Evolutionary conservation across 2,329 filamentous ascomycete species (phyloP).

Genomic region (Ophiostoma sp.): DNA sequence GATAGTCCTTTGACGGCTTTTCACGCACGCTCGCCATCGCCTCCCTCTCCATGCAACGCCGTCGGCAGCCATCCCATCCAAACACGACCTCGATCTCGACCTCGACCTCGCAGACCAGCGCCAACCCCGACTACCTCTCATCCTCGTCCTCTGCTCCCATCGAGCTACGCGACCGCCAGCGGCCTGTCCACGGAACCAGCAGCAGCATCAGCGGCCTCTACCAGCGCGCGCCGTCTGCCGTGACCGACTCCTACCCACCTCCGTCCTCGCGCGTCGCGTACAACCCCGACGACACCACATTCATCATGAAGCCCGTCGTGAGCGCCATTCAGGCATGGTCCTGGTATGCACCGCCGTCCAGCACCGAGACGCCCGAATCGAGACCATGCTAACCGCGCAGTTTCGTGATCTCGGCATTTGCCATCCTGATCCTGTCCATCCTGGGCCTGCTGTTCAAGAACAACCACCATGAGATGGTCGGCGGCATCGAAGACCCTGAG

Average conservation of each 20-base stretch:
- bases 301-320: slow-evolving; percentile 88
- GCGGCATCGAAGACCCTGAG: slow-evolving; percentile 63
- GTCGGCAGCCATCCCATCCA: slow-evolving; percentile 23
- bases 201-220: slow-evolving; percentile 26
- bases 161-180: slow-evolving; percentile 25
- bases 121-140: background rate
- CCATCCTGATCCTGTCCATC: slow-evolving; percentile 59
- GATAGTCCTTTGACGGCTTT: background rate
- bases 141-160: slow-evolving; percentile 16
- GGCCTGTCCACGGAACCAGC: slow-evolving; percentile 24
- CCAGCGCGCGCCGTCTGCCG: slow-evolving; percentile 16
- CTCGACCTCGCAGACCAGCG: background rate
- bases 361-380: background rate
- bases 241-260: slow-evolving; percentile 7
- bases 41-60: slow-evolving; percentile 25
- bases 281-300: slow-evolving; percentile 19
- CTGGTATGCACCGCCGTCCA: slow-evolving; percentile 57
- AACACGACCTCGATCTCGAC: background rate
- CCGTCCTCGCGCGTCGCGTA: slow-evolving; percentile 11
- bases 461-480: slow-evolving; percentile 78
- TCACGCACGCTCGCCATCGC: background rate
- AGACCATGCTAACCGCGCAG: slow-evolving; percentile 43
- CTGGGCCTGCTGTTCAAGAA: slow-evolving; percentile 67
- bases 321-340: slow-evolving; percentile 90
- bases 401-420: slow-evolving; percentile 63